Conservation (phyloP, 2,329 filamentous ascomycete species). For the Talaromyces sp. region DNA sequence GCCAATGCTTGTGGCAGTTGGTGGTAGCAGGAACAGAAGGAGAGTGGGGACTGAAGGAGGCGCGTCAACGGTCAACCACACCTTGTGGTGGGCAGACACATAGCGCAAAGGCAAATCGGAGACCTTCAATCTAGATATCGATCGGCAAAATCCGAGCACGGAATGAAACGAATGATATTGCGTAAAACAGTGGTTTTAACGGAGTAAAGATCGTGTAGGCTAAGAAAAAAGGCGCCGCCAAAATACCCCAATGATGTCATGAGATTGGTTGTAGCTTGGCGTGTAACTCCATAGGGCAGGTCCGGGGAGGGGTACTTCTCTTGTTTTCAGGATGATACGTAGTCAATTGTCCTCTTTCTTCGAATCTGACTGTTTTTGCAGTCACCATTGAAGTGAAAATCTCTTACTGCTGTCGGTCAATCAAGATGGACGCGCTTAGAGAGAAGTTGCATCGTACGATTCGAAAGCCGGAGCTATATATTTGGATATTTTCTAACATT, state of each 20-base stretch:
- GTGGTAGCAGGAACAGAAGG: background rate
- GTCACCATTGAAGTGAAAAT: background rate
- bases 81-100: background rate
- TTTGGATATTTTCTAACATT: background rate
- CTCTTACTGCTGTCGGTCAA: background rate
- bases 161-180: background rate
- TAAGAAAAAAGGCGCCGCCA: background rate
- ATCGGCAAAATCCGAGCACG: background rate
- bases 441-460: conserved; percentile 15
- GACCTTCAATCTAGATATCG: background rate
- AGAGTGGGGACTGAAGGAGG: background rate
- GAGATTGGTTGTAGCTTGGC: background rate
- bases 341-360: background rate
- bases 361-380: background rate
- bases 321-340: background rate
- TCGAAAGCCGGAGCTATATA: background rate
- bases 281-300: background rate
- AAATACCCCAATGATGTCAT: conserved; percentile 4
- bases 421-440: conserved; percentile 16
- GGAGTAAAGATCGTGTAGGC: background rate
- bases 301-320: background rate
- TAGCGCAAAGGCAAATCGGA: background rate
- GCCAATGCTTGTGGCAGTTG: background rate
- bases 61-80: background rate
- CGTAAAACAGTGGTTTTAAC: background rate